A percentile compares a stretch with the other conserved stretches of the same genome.
Conservation (phyloP, 202 grass and related monocot genomes). For the Panicum virgatum region DNA sequence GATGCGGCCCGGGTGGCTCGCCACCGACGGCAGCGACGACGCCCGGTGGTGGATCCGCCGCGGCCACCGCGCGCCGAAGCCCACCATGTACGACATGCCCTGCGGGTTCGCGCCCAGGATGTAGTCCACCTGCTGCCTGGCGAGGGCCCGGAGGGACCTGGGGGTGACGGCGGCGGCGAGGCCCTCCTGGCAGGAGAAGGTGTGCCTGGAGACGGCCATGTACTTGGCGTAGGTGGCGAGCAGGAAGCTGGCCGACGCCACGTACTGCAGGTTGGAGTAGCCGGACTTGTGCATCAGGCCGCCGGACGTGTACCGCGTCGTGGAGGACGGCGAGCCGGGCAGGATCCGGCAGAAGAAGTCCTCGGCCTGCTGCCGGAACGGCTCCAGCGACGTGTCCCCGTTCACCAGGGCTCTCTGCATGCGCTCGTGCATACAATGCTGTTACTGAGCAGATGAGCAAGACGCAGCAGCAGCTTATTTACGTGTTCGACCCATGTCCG, state of each 20-base stretch:
- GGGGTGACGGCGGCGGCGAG: constrained; percentile 37
- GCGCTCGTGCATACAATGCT: not conserved
- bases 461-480: no score
- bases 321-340: constrained; percentile 56
- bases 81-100: constrained; percentile 82
- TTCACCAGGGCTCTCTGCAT: constrained; percentile 62
- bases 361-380: constrained; percentile 69
- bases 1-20: constrained; percentile 49
- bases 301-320: constrained; percentile 69
- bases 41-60: constrained; percentile 70
- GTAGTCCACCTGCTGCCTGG: constrained; percentile 89
- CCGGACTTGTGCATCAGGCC: constrained; percentile 75
- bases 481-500: not conserved
- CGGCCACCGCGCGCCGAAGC: constrained; percentile 60
- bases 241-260: constrained; percentile 70
- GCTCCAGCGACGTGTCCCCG: constrained; percentile 49
- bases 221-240: constrained; percentile 83
- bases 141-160: constrained; percentile 41
- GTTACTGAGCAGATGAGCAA: not conserved
- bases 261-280: constrained; percentile 82
- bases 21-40: constrained; percentile 66
- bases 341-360: constrained; percentile 77
- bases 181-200: constrained; percentile 51
- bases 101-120: constrained; percentile 66
- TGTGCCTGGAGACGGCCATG: constrained; percentile 57